Evolutionary conservation across 108 stramenopile species (phyloP).

Genomic region (Nitzschia sp.): DNA sequence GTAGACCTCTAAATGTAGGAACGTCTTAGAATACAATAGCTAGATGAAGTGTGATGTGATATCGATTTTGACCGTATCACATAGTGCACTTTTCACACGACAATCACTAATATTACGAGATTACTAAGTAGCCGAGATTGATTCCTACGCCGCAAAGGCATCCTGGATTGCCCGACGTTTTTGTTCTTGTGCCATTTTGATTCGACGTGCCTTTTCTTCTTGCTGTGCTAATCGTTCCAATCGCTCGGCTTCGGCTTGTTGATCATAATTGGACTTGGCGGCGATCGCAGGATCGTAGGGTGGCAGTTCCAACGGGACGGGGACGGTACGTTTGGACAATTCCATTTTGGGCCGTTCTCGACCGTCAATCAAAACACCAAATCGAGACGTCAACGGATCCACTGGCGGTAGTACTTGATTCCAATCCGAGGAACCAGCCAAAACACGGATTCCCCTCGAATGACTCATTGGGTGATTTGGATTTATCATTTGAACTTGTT

Average conservation of each 20-base stretch:
- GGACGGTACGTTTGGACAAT: slow-evolving; percentile 63
- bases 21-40: no score
- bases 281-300: slow-evolving; percentile 40
- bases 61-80: no score
- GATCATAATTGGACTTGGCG: no score
- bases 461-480: slow-evolving; percentile 29
- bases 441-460: not conserved
- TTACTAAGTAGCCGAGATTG: no score
- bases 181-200: slow-evolving; percentile 34
- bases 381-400: no score
- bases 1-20: no score
- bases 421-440: not conserved
- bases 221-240: slow-evolving; percentile 33
- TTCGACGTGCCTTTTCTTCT: slow-evolving; percentile 48
- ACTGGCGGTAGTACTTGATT: not conserved
- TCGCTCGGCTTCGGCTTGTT: slow-evolving; percentile 18
- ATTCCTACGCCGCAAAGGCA: slow-evolving; percentile 78
- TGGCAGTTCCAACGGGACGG: slow-evolving; percentile 58
- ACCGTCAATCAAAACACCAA: no score
- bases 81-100: no score
- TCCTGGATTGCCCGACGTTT: slow-evolving; percentile 56
- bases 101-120: no score
- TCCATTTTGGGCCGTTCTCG: slow-evolving; percentile 68
- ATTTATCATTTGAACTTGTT: slow-evolving; percentile 59
- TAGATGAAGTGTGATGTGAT: no score